Evolutionary conservation across 441 rosid genomes (phyloP), one percentile per base, ranked within the genome.

Genomic region (Mallotus japonicus): DNA sequence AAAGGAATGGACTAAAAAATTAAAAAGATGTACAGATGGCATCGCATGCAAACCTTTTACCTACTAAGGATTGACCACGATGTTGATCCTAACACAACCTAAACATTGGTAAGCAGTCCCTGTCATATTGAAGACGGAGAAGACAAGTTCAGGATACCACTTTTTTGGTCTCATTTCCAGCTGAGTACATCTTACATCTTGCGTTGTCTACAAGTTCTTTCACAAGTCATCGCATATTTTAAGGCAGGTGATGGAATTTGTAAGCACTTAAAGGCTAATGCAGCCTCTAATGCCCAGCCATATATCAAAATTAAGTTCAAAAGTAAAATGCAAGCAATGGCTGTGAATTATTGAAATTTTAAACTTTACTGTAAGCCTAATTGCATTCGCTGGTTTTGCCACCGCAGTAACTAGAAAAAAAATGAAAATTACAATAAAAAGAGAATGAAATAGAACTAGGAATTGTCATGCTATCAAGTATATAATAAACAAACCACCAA

Each of bases 11-110:
- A 19, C 17, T 19, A 40, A 53, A 73, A 73, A 53, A 20, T 60
- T 68, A 58, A 80, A 72, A 73, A 24, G 16, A 50, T n/a, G 14
- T 53, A 34, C 44, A 62, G 6, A 50, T 54, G 54, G 63, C 40
- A 62, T 20, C 24, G 15, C 19, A 16, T 60, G 61, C 44, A 9
- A 67, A 55, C 62, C 19, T 46, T 28, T 59, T 34, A 77, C 76
- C 85, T 42, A 78, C 67, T 54, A 2, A 34, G 40, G 20, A 28
- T 12, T 40, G 76, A 79, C 77, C 63, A 61, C 22, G 79, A 78
- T 67, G 42, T 72, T 42, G 82, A 75, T 80, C 79, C 75, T 74
- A 72, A 68, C 80, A 63, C 71, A 75, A 76, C 83, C 84, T 58
- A 56, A 71, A 59, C 71, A 73, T 76, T 40, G 88, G 81, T 83